phyloP scores from a whole-genome alignment of 345 rosid genomes.

The Geranium brycei region DNA sequence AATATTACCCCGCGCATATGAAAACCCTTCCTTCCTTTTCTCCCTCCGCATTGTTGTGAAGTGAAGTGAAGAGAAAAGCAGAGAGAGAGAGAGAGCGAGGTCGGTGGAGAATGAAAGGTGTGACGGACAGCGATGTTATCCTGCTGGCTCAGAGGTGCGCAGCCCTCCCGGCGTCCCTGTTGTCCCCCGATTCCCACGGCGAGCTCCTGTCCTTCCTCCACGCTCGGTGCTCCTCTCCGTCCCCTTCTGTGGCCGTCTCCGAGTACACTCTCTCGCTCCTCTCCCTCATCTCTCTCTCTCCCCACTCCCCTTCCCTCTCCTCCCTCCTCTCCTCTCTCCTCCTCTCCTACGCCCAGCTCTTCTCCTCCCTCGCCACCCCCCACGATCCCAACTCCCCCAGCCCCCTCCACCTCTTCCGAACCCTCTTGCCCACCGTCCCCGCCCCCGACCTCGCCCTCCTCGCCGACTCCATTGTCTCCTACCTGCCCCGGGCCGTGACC shows the following conservation, averaged over 20 bases:
- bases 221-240: slow-evolving; percentile 38
- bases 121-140: slow-evolving; percentile 44
- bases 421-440: slow-evolving; percentile 29
- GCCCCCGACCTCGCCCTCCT: slow-evolving; percentile 24
- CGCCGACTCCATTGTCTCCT: slow-evolving; percentile 25
- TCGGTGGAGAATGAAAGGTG: too few relatives aligned
- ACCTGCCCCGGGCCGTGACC: slow-evolving; percentile 15
- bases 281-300: slow-evolving; percentile 48
- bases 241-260: slow-evolving; percentile 41
- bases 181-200: slow-evolving; percentile 35
- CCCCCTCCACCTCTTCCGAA: slow-evolving; percentile 37
- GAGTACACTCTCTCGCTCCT: slow-evolving; percentile 51
- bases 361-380: slow-evolving; percentile 34
- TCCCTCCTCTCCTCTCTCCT: slow-evolving; percentile 58
- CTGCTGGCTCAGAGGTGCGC: slow-evolving; percentile 29
- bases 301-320: slow-evolving; percentile 26
- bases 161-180: slow-evolving; percentile 37
- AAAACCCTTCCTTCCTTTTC: too few relatives aligned
- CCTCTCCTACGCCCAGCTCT: slow-evolving; percentile 36
- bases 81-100: too few relatives aligned
- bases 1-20: too few relatives aligned
- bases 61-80: too few relatives aligned
- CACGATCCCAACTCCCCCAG: slow-evolving; percentile 52
- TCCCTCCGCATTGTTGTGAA: too few relatives aligned
- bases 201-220: slow-evolving; percentile 40